These are phyloP conservation scores for Ilyonectria sp. DNA, from an alignment of 2,329 filamentous ascomycete species.

Conservation along the genomic window DNA sequence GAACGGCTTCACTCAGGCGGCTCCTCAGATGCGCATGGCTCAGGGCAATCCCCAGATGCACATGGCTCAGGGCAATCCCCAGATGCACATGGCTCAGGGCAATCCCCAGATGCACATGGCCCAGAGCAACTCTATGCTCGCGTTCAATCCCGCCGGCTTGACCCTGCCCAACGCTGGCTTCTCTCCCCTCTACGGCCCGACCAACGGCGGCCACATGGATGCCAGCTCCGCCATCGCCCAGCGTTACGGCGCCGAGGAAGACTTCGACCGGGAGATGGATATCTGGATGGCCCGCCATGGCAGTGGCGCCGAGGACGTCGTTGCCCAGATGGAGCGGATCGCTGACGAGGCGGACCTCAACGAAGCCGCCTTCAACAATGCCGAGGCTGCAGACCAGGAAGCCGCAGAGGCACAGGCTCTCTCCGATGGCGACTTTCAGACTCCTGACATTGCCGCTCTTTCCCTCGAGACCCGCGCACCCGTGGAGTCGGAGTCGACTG, in stretches of 20 bases:
- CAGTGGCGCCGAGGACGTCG: conserved; percentile 52
- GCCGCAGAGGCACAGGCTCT: conserved; percentile 19
- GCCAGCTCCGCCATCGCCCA: conserved; percentile 41
- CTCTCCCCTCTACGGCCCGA: conserved; percentile 49
- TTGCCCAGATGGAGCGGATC: conserved; percentile 61
- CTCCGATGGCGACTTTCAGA: conserved; percentile 47
- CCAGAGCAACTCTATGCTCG: conserved; percentile 42
- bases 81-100: conserved; percentile 43
- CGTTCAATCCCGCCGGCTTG: conserved; percentile 51
- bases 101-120: conserved; percentile 43
- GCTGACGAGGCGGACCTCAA: conserved; percentile 58
- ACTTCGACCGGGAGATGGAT: conserved; percentile 60
- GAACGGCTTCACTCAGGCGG: conserved; percentile 32
- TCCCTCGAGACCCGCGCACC: conserved; percentile 43
- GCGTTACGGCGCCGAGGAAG: conserved; percentile 45
- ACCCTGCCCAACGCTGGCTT: conserved; percentile 48
- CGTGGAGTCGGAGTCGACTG: conserved; percentile 33
- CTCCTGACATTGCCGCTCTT: conserved; percentile 53
- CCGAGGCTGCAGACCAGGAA: conserved; percentile 33
- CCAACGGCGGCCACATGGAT: conserved; percentile 45
- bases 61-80: conserved; percentile 38
- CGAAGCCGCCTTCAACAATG: conserved; percentile 49
- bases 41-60: conserved; percentile 38
- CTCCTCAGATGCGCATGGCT: conserved; percentile 27
- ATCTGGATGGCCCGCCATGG: conserved; percentile 59